Evolutionary conservation across 805 yeast species (phyloP), one percentile per base, ranked within the genome.

Genomic region (Yarrowia alimentaria): DNA sequence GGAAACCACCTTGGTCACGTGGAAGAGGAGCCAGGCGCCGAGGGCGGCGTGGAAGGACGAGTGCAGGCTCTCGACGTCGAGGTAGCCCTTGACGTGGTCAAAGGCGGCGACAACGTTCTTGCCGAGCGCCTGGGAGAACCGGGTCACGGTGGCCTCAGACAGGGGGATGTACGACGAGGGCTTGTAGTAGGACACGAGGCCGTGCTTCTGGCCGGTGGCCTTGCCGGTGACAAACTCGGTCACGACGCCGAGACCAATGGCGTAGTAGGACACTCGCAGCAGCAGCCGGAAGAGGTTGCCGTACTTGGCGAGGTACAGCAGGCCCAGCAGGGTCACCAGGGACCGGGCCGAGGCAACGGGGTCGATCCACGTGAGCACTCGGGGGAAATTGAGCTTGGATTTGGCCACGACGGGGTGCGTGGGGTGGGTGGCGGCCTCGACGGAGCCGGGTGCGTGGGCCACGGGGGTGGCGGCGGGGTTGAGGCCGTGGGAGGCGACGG

Each of bases 311-410:
- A 64, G 58, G 37, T 86, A 63, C 55, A 83, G 72, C 26, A 79
- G 73, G 34, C 84, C 93, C 59, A 88, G 78, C 10, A 61, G 47
- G 58, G 64, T 62, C 37, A 58, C 67, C 9, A 64, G 57, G 35
- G 83, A 79, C 62, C 81, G 80, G 56, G 84, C 96, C 47, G 96
- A 81, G 63, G 75, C 75, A 57, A 76, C 71, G 33, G 97, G 93
- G 63, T 83, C 73, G 57, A 76, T 70, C 95, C 94, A 85, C 56
- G 87, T 79, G 55, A 86, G 71, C 58, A 85, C 70, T 31, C 57
- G 51, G 10, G 70, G 69, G 35, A 66, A 43, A 43, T 38, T 54
- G 37, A 43, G 35, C 37, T 43, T 43, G 37, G 37, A 24, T 25
- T 37, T 37, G 43, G 30, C 4, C 43, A 17, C 43, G 14, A 37